These are phyloP conservation scores for Schizosaccharomyces versatilis DNA, from an alignment of 1,139 yeast species.

Conservation along the genomic window DNA sequence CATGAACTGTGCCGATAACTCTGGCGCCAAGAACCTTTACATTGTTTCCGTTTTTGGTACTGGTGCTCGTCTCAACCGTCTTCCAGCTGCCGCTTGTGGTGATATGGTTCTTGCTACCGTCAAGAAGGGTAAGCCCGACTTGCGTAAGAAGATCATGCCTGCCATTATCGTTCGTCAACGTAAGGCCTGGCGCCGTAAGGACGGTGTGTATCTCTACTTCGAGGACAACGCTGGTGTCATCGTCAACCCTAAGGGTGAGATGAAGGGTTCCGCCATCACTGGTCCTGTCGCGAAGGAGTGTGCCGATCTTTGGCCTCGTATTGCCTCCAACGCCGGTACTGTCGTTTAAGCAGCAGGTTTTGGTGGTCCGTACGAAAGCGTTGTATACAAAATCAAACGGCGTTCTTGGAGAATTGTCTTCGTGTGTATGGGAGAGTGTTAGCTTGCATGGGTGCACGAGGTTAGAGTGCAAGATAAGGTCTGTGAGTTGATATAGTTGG, in stretches of 20 bases:
- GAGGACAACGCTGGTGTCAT: constrained; percentile 99
- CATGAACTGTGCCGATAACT: constrained; percentile 99
- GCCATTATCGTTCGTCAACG: constrained; percentile 98
- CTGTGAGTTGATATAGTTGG: too few relatives aligned
- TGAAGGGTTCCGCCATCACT: constrained; percentile 99
- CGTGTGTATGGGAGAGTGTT: too few relatives aligned
- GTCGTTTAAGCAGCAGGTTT: constrained; percentile 47
- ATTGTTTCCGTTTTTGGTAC: constrained; percentile 96
- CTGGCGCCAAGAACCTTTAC: constrained; percentile 95
- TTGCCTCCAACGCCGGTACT: constrained; percentile 99
- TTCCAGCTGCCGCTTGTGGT: constrained; percentile 99
- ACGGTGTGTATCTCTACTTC: constrained; percentile 97
- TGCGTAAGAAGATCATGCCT: constrained; percentile 99
- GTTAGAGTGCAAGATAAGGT: too few relatives aligned
- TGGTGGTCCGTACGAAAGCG: not conserved
- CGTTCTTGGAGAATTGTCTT: too few relatives aligned
- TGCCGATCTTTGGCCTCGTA: constrained; percentile 99
- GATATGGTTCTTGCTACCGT: constrained; percentile 58
- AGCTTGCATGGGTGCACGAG: too few relatives aligned
- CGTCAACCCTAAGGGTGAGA: constrained; percentile 99
- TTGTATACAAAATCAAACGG: not conserved
- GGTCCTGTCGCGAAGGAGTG: constrained; percentile 99
- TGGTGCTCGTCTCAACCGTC: constrained; percentile 99
- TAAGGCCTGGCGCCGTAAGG: constrained; percentile 99
- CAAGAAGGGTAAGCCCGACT: constrained; percentile 99